Conservation (phyloP, 805 yeast genomes). For the Torulaspora franciscae region DNA sequence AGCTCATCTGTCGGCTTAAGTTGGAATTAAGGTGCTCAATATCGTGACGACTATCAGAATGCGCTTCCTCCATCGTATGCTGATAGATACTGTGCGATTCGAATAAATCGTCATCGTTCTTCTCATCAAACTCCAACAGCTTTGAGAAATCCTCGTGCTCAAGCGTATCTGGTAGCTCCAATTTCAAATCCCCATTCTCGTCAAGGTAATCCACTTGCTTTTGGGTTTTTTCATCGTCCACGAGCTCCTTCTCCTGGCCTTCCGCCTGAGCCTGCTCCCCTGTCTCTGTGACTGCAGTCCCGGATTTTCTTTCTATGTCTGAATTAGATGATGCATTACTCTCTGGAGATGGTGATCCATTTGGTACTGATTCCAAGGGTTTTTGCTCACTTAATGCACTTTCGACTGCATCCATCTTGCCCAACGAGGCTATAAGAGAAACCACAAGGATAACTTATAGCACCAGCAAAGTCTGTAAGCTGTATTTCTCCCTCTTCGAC, state of each 20-base stretch:
- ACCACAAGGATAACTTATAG: background rate
- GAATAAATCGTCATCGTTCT: constrained; percentile 31
- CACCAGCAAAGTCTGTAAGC: background rate
- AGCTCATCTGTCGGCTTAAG: constrained; percentile 9
- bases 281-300: constrained; percentile 1
- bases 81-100: constrained; percentile 14
- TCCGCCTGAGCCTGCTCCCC: constrained; percentile 2
- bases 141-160: constrained; percentile 33
- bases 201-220: constrained; percentile 6
- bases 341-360: constrained; percentile 1
- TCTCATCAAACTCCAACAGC: constrained; percentile 32
- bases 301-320: constrained; percentile 1
- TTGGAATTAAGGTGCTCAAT: constrained; percentile 1
- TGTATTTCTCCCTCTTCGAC: background rate
- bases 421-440: background rate
- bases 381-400: constrained; percentile 10
- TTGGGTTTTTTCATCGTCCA: constrained; percentile 4
- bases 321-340: background rate
- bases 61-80: constrained; percentile 17
- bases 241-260: background rate
- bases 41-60: constrained; percentile 4
- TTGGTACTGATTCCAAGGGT: constrained; percentile 4
- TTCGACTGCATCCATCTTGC: constrained; percentile 11
- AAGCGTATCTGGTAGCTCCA: constrained; percentile 26
- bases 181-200: constrained; percentile 17